Conservation (phyloP, 2,329 filamentous ascomycete species). For the Neopestalotiopsis sp. region DNA sequence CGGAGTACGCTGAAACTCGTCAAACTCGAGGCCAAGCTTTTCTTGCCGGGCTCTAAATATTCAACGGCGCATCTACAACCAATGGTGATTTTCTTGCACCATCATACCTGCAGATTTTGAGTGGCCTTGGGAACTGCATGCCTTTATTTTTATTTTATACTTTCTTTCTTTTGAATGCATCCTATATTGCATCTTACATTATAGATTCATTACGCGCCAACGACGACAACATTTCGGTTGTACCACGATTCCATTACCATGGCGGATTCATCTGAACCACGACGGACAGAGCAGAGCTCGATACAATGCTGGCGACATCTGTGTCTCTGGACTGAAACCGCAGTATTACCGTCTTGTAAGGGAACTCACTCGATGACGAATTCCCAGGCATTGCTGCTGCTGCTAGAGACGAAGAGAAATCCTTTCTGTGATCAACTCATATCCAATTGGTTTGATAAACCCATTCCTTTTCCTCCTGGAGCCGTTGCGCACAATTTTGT, state of each 20-base stretch:
- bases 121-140: not conserved
- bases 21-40: not conserved
- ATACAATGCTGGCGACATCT: not conserved
- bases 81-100: not conserved
- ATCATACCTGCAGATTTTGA: too few species aligned
- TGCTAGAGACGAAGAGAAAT: not conserved
- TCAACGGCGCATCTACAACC: not conserved
- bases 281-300: not conserved
- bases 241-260: not conserved
- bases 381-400: not conserved
- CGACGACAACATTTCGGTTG: not conserved
- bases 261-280: not conserved
- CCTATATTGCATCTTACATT: not conserved
- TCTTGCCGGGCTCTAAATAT: not conserved
- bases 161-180: not conserved
- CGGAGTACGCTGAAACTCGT: not conserved
- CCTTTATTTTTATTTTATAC: not conserved
- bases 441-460: not conserved
- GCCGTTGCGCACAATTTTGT: not conserved
- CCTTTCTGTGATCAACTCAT: not conserved
- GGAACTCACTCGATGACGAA: not conserved
- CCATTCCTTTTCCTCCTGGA: not conserved
- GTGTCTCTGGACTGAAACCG: not conserved
- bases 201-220: not conserved
- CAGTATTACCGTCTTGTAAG: not conserved